These are phyloP conservation scores for Cucumis cinereus DNA, from an alignment of 306 rosid species.

Conservation along the genomic window DNA sequence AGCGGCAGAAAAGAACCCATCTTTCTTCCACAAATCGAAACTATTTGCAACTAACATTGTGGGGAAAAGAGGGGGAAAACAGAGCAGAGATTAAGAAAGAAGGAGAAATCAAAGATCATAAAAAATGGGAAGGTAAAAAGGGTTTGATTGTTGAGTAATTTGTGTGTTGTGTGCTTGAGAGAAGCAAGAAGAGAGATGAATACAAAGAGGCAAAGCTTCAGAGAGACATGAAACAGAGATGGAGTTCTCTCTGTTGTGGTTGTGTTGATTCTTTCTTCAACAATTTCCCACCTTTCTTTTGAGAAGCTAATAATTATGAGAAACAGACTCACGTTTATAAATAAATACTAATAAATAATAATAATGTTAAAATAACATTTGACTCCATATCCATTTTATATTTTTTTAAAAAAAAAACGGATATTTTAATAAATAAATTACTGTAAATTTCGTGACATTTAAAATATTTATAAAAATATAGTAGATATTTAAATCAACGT, in stretches of 20 bases:
- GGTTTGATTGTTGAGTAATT: background rate
- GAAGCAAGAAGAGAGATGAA: background rate
- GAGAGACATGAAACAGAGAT: background rate
- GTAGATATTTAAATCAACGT: no score
- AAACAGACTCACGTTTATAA: background rate
- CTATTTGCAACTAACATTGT: background rate
- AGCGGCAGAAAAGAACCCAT: constrained; percentile 5
- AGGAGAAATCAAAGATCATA: background rate
- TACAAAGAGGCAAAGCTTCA: background rate
- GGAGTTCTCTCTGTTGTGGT: background rate
- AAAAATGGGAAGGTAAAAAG: background rate
- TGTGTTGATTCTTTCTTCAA: background rate
- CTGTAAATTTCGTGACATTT: no score
- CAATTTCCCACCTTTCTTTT: background rate
- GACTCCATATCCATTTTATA: no score
- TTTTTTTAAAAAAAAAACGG: no score
- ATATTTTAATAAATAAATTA: no score
- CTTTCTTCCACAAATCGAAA: constrained; percentile 8
- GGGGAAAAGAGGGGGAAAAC: background rate
- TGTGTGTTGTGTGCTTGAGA: background rate
- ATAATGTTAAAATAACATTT: no score
- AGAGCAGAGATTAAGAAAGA: background rate
- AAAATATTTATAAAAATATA: no score
- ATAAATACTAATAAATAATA: background rate
- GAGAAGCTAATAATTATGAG: background rate